Evolutionary conservation across 352 stramenopile species (phyloP), one percentile per base, ranked within the genome.

Genomic region (Aphanomyces cochlioides): DNA sequence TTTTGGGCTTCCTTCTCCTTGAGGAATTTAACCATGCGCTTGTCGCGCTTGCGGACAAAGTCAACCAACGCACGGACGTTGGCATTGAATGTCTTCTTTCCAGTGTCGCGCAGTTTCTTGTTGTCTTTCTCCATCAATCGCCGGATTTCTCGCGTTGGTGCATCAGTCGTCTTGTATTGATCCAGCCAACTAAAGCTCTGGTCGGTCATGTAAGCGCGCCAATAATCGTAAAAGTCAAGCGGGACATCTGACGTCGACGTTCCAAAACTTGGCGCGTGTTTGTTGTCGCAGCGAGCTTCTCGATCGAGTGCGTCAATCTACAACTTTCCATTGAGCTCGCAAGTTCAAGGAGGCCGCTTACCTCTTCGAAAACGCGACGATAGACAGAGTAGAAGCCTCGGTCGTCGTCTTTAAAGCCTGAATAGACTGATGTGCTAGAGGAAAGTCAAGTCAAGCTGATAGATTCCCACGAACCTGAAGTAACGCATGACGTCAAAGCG

Each of bases 121-220:
- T 95, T 95, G 67, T 93, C 87, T 72, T 95, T 95, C 65, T 95
- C 87, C 86, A 93, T 93, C 3, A 85, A 82, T 41, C 87, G 82
- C 19, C 87, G 77, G 48, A 95, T 82, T 61, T 90, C 72, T 28
- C 87, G 82, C 34, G 78, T 95, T 40, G 87, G 83, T 13, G 83
- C 87, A 59, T 95, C 85, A 38, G 81, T 87, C 56, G 85, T 90
- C 65, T 87, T 89, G 78, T 93, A 95, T 72, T 89, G 81, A 59
- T 95, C 86, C 28, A 90, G 75, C 83, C 84, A 93, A 28, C 79
- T 75, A 69, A 95, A 95, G 54, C 67, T 79, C 47, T 84, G 87
- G 72, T 87, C 80, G 21, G 85, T 83, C 53, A 83, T 77, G 74
- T 92, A 95, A 47, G 79, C 83, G 58, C 77, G 77, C 87, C 87